phyloP scores from a whole-genome alignment of 345 rosid species.

The Nephelium lappaceum region DNA sequence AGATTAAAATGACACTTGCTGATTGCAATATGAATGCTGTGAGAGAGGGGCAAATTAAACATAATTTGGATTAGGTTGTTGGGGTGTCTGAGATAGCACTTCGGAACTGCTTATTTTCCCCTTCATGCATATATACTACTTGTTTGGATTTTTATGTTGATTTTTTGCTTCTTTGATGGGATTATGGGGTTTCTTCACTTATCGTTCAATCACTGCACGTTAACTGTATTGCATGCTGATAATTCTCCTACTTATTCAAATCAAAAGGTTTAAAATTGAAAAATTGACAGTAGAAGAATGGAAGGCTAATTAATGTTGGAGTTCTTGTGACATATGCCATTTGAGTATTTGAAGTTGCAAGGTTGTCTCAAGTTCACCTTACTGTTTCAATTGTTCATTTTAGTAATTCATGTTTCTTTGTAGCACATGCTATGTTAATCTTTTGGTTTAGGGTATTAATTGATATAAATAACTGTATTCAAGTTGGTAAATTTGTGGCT shows the following conservation, averaged over 20 bases:
- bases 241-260: not conserved
- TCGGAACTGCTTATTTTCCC: not conserved
- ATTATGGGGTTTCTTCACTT: not conserved
- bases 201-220: not conserved
- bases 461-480: conserved; percentile 5
- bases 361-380: not conserved
- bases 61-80: not conserved
- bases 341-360: not conserved
- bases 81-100: too few species aligned
- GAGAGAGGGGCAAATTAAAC: not conserved
- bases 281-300: not conserved
- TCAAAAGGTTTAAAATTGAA: not conserved
- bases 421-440: not conserved
- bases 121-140: not conserved
- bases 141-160: not conserved
- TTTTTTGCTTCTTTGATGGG: not conserved
- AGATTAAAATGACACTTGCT: not conserved
- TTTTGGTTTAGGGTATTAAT: not conserved
- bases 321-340: not conserved
- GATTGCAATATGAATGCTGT: not conserved
- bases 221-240: not conserved
- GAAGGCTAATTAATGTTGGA: not conserved
- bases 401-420: not conserved
- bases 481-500: not conserved
- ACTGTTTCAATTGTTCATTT: not conserved